phyloP scores from a whole-genome alignment of 2,329 filamentous ascomycete genomes.

The Trichophyton simii region DNA sequence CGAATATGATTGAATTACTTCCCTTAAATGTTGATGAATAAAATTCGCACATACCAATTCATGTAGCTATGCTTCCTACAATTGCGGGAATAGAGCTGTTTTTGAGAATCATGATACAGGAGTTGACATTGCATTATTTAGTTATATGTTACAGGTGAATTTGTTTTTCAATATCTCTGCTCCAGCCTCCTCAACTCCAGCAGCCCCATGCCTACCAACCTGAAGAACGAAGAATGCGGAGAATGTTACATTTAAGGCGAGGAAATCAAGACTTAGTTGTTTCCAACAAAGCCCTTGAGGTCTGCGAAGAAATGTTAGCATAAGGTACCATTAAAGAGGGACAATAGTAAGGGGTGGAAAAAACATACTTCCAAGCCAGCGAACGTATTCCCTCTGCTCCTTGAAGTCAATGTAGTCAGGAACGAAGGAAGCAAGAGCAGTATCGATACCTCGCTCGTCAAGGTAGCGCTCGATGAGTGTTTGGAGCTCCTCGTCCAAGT shows the following conservation, averaged over 20 bases:
- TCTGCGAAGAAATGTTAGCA: constrained; percentile 34
- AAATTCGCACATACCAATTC: not conserved
- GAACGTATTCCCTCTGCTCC: constrained; percentile 94
- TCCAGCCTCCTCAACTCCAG: not conserved
- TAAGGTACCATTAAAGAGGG: not conserved
- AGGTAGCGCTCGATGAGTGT: constrained; percentile 83
- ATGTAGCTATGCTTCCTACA: not conserved
- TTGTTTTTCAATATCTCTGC: constrained; percentile 3
- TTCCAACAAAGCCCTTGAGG: constrained; percentile 70
- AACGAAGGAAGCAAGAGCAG: constrained; percentile 74
- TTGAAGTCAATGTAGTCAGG: constrained; percentile 96
- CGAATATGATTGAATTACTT: not conserved
- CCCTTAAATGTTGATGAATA: not conserved
- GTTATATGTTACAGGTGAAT: constrained; percentile 2
- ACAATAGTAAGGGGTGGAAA: not conserved
- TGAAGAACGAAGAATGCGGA: not conserved
- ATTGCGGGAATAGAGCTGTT: not conserved
- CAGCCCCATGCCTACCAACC: not conserved
- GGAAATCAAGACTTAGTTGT: not conserved
- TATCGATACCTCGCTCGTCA: constrained; percentile 84
- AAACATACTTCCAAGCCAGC: constrained; percentile 62
- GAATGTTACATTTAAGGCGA: not conserved
- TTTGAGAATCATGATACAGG: not conserved
- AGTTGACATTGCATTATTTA: not conserved
- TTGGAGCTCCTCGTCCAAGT: constrained; percentile 92